These are phyloP conservation scores for Trypanosoma brucei DNA, from an alignment of 208 protist species.

Conservation along the genomic window DNA sequence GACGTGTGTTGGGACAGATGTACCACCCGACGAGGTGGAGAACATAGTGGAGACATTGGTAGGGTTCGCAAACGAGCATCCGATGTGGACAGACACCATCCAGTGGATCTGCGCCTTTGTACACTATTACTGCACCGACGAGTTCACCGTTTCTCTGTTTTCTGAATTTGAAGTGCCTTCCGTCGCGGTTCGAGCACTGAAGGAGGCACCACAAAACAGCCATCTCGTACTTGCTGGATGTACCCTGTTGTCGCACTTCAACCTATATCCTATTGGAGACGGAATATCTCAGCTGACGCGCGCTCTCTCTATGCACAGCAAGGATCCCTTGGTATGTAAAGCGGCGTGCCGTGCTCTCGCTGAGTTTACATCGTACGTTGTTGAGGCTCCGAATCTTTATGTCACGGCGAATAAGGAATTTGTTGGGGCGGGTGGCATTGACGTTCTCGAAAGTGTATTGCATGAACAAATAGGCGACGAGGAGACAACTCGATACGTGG, in stretches of 20 bases:
- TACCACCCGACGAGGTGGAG: conserved; percentile 75
- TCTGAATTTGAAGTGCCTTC: conserved; percentile 75
- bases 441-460: conserved; percentile 60
- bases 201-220: conserved; percentile 43
- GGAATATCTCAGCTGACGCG: conserved; percentile 74
- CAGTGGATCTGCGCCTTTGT: conserved; percentile 78
- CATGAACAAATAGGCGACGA: conserved; percentile 64
- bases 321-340: conserved; percentile 43
- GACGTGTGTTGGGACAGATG: conserved; percentile 48
- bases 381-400: conserved; percentile 75
- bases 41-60: conserved; percentile 67
- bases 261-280: conserved; percentile 79
- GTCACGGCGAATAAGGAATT: conserved; percentile 58
- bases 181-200: conserved; percentile 62
- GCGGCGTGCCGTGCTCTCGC: conserved; percentile 61
- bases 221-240: conserved; percentile 52
- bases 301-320: conserved; percentile 45
- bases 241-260: conserved; percentile 81
- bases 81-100: conserved; percentile 68
- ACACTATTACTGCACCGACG: conserved; percentile 90
- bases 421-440: conserved; percentile 59
- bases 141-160: conserved; percentile 82
- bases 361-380: conserved; percentile 85
- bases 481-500: conserved; percentile 61
- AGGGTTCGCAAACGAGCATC: conserved; percentile 47